Conservation (phyloP, 768 basidiomycete genomes). For the Hygrocybe coccinea region DNA sequence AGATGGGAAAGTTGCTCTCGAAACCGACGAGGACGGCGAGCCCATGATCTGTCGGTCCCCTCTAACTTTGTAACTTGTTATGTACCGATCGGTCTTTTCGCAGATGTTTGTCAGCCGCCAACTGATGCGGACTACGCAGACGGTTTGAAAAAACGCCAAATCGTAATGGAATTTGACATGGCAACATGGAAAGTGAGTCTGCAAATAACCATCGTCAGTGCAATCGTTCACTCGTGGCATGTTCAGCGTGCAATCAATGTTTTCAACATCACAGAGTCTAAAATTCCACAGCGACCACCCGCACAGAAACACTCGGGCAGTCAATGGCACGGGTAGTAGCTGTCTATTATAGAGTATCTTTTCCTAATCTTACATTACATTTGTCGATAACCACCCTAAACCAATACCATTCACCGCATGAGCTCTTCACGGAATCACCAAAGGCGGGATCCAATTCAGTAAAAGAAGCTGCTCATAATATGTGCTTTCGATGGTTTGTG, state of each 20-base stretch:
- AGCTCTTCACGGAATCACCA: too few relatives aligned
- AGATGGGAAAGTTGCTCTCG: slow-evolving; percentile 74
- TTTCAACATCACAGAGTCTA: slow-evolving; percentile 71
- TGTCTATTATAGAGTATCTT: too few relatives aligned
- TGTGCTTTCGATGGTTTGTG: too few relatives aligned
- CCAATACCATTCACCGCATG: too few relatives aligned
- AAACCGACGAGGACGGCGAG: slow-evolving; percentile 61
- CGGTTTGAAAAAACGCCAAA: slow-evolving; percentile 71
- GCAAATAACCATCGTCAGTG: neutral
- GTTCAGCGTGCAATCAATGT: slow-evolving; percentile 78
- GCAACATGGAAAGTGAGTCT: slow-evolving; percentile 76
- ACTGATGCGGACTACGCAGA: slow-evolving; percentile 56
- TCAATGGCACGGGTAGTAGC: slow-evolving; percentile 56
- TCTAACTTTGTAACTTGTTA: neutral
- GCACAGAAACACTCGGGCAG: slow-evolving; percentile 52
- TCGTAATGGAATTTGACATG: slow-evolving; percentile 90
- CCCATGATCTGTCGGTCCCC: slow-evolving; percentile 64
- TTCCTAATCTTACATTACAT: too few relatives aligned
- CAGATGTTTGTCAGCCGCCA: slow-evolving; percentile 64
- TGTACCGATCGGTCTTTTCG: neutral
- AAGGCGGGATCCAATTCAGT: too few relatives aligned
- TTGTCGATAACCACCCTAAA: too few relatives aligned
- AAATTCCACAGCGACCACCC: slow-evolving; percentile 69
- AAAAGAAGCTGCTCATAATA: slow-evolving; percentile 39
- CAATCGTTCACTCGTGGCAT: neutral